Evolutionary conservation across 2,329 filamentous ascomycete genomes (phyloP).

Genomic region (Colletotrichum sp.): DNA sequence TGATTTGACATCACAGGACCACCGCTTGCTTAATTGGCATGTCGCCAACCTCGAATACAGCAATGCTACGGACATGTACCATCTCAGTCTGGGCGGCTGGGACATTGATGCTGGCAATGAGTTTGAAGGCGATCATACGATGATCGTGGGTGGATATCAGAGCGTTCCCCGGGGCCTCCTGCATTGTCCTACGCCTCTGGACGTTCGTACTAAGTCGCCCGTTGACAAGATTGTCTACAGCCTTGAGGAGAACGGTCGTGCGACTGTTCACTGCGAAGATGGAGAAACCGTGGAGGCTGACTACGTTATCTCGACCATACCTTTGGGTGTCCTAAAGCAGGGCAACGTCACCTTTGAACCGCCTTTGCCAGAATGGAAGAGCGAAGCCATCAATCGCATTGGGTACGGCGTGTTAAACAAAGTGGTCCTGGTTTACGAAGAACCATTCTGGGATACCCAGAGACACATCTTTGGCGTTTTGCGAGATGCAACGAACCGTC

Average conservation of each 20-base stretch:
- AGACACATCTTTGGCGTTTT: slow-evolving; percentile 95
- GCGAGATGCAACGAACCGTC: slow-evolving; percentile 71
- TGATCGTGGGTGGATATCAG: slow-evolving; percentile 93
- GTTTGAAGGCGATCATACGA: slow-evolving; percentile 92
- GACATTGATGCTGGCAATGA: slow-evolving; percentile 98
- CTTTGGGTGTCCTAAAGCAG: slow-evolving; percentile 91
- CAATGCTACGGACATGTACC: slow-evolving; percentile 87
- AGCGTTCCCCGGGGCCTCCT: slow-evolving; percentile 88
- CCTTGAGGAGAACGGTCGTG: slow-evolving; percentile 36
- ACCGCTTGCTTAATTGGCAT: slow-evolving; percentile 95
- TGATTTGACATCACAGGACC: slow-evolving; percentile 83
- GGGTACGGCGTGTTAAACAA: slow-evolving; percentile 97
- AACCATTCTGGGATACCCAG: slow-evolving; percentile 88
- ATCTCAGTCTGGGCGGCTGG: slow-evolving; percentile 89
- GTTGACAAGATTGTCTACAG: slow-evolving; percentile 77
- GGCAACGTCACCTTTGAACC: slow-evolving; percentile 85
- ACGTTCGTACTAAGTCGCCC: slow-evolving; percentile 75
- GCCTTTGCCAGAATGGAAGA: slow-evolving; percentile 86
- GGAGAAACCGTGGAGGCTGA: slow-evolving; percentile 83
- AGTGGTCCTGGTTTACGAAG: slow-evolving; percentile 86
- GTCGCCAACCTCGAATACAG: slow-evolving; percentile 98
- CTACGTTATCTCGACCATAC: slow-evolving; percentile 87
- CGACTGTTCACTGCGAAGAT: slow-evolving; percentile 73
- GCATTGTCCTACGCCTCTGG: slow-evolving; percentile 75
- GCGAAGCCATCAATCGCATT: slow-evolving; percentile 78